Evolutionary conservation across 1,284 basidiomycete species (phyloP).

Genomic region (Mycosarcoma mackinlayi): DNA sequence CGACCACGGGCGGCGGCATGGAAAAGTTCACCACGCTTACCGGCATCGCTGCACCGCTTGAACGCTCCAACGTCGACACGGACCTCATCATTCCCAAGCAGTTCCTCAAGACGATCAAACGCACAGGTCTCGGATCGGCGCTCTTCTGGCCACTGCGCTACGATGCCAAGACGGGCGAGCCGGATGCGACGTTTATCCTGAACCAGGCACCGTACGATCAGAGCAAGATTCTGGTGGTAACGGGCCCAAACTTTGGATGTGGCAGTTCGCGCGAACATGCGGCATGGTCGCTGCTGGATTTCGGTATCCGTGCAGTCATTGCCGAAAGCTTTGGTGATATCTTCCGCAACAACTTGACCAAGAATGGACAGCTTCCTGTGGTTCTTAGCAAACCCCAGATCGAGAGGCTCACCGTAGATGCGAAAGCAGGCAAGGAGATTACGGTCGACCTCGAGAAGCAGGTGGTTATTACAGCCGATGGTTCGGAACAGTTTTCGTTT

Average conservation of each 20-base stretch:
- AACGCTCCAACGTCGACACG: slow-evolving; percentile 65
- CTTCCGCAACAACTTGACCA: slow-evolving; percentile 63
- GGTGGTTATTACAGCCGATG: slow-evolving; percentile 57
- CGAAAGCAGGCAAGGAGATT: slow-evolving; percentile 59
- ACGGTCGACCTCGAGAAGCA: slow-evolving; percentile 61
- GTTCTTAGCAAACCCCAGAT: slow-evolving; percentile 54
- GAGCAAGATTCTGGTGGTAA: slow-evolving; percentile 62
- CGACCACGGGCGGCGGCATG: slow-evolving; percentile 55
- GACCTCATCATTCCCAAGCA: slow-evolving; percentile 67
- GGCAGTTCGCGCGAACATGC: slow-evolving; percentile 65
- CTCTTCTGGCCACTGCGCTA: slow-evolving; percentile 65
- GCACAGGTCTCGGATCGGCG: slow-evolving; percentile 63
- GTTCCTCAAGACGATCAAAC: slow-evolving; percentile 68
- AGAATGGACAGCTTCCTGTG: slow-evolving; percentile 65
- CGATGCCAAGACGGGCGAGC: slow-evolving; percentile 61
- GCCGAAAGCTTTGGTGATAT: slow-evolving; percentile 64
- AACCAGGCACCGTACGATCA: slow-evolving; percentile 59
- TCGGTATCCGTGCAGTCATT: slow-evolving; percentile 64
- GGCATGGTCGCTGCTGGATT: slow-evolving; percentile 65
- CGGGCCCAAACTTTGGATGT: slow-evolving; percentile 66
- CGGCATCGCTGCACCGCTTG: slow-evolving; percentile 65
- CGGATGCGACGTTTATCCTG: slow-evolving; percentile 57
- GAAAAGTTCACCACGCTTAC: slow-evolving; percentile 61
- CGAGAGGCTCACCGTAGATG: slow-evolving; percentile 52
- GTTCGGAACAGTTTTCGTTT: slow-evolving; percentile 52